Evolutionary conservation across 805 yeast genomes (phyloP), one percentile per base, ranked within the genome.

Genomic region (Maudiozyma turicensis): DNA sequence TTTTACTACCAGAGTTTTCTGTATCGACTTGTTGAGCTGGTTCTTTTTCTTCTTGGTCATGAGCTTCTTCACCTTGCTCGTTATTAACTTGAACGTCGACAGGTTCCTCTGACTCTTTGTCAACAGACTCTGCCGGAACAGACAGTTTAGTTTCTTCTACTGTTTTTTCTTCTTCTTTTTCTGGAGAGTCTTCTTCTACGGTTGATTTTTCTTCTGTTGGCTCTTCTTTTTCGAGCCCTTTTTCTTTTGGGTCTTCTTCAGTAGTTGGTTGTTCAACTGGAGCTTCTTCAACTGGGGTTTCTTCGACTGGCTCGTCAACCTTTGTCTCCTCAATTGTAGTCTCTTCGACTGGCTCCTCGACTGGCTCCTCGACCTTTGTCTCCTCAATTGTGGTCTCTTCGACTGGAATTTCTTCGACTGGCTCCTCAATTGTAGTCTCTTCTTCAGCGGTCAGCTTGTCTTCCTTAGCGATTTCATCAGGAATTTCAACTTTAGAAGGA

Each of bases 1-100:
- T 45, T 73, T 79, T 42, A 31, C 43, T 28, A 13, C 30, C 43
- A 26, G 13, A 26, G 13, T 11, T 26, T 40, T 40, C 43, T 8
- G 44, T 3, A 31, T 11, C 28, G 8, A 6, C 13, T n/a, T 42
- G 29, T 14, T 31, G 31, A 11, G 37, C 32, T 15, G 30, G 10
- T 39, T 30, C 33, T 14, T 15, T 3, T 7, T 15, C 14, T 35
- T 46, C 40, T 28, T 40, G 43, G 14, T 44, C 34, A 37, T 40
- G 31, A 10, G 9, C 20, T 26, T 43, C 35, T 7, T 30, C 46
- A 13, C 8, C 20, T 40, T 14, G 9, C 28, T 41, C 29, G 32
- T 29, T 30, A 32, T 14, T 43, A 14, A 32, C 32, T 26, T 44
- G 41, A 42, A 42, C 37, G 9, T 13, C 42, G 1, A 39, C 42